Base-by-base conservation (phyloP, 1,284 basidiomycete genomes). In the Trichosporon sp. region DNA sequence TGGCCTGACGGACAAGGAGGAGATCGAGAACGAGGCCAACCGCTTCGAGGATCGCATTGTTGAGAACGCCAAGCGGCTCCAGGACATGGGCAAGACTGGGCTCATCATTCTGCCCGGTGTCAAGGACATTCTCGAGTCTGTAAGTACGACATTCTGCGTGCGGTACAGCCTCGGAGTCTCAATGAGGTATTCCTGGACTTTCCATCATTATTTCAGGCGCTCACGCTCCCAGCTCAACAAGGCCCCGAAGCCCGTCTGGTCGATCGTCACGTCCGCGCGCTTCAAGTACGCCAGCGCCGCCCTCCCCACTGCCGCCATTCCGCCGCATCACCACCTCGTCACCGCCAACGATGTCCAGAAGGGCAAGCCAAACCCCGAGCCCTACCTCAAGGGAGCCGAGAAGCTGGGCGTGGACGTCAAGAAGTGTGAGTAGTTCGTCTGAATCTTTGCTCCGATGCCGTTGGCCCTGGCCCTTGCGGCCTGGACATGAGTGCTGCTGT, bases 261-360 rank as follows among this genome's bases (percentile, higher is more conserved):
- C 88, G 5, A 89, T 91, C 69, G 89, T 90, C 32, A 91, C 90
- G 7, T 91, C 89, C 88, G 90, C 89, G 1, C 89, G 89, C 14
- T 85, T 81, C 67, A 83, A 84, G 64, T 91, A 88, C 73, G 85
- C 89, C 6, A 82, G 84, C 13, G 82, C 83, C 36, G 89, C 88
- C 19, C 81, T 92, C 27, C 73, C 84, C 34, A 83, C 83, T 29
- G 86, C 87, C 37, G 83, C 82, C 0, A 82, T 91, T 19, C 84
- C 85, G 7, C 52, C 84, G 2, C 88, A 89, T 11, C 75, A 77
- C 9, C 78, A 85, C 8, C 81, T 88, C 60, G 84, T 92, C 66
- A 91, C 90, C 1, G 87, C 88, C 6, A 86, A 88, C 74, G 87
- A 91, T 73, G 89, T 92, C 16, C 71, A 77, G 21, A 80, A 85